These are phyloP conservation scores for Pyrus bretschneideri DNA, from an alignment of 306 rosid species.

Conservation along the genomic window DNA sequence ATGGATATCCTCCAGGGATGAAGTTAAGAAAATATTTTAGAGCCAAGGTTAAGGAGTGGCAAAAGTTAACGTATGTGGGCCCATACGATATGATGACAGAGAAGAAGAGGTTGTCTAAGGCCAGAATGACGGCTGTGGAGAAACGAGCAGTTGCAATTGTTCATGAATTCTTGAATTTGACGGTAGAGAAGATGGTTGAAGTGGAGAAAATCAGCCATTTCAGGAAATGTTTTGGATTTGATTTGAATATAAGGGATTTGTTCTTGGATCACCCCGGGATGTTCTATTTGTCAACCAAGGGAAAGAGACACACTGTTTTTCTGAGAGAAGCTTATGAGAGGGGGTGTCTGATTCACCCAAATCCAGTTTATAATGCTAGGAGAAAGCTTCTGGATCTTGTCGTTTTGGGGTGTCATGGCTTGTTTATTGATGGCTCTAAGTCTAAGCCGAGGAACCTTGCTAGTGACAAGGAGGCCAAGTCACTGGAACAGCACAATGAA, in stretches of 20 bases:
- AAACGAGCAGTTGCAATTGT: conserved; percentile 72
- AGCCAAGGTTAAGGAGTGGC: conserved; percentile 93
- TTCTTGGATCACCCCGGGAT: conserved; percentile 48
- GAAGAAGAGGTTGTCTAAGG: conserved; percentile 41
- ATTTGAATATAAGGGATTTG: conserved; percentile 56
- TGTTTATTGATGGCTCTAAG: conserved; percentile 36
- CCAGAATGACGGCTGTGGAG: conserved; percentile 48
- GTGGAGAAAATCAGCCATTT: conserved; percentile 66
- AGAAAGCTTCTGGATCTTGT: conserved; percentile 83
- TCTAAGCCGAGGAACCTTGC: conserved; percentile 28
- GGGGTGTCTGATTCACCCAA: conserved; percentile 64
- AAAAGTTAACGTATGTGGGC: conserved; percentile 59
- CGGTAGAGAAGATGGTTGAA: conserved; percentile 91
- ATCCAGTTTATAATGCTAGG: conserved; percentile 73
- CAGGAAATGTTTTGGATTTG: conserved; percentile 52
- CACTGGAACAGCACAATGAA: conserved; percentile 12
- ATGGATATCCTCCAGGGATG: conserved; percentile 81
- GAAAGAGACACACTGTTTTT: conserved; percentile 81
- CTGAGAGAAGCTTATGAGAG: conserved; percentile 89
- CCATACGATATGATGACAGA: conserved; percentile 56
- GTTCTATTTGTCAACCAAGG: conserved; percentile 57
- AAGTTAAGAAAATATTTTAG: conserved; percentile 54
- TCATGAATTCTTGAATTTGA: conserved; percentile 83
- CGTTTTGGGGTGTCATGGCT: conserved; percentile 51
- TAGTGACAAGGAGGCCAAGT: conserved; percentile 22